These are phyloP conservation scores for Fusarium sp. DNA, from an alignment of 2,329 filamentous ascomycete genomes.

Conservation along the genomic window DNA sequence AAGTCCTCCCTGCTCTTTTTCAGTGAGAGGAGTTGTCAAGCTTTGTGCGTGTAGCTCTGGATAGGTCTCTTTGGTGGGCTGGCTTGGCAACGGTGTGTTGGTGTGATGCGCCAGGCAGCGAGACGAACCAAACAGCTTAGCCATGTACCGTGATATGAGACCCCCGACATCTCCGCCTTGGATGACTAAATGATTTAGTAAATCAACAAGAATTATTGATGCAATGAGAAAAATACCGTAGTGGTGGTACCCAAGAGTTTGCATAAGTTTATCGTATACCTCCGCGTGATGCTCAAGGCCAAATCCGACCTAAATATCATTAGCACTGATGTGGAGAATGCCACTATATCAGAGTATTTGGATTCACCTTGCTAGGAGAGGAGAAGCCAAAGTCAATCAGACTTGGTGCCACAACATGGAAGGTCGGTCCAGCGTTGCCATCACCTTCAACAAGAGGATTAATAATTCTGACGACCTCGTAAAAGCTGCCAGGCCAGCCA, in stretches of 20 bases:
- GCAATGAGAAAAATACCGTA: background rate
- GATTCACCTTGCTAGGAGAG: background rate
- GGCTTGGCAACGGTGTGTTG: too few relatives aligned
- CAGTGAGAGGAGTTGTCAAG: too few relatives aligned
- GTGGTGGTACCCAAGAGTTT: background rate
- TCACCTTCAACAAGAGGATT: background rate
- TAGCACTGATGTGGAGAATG: too few relatives aligned
- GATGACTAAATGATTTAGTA: background rate
- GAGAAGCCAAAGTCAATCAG: background rate
- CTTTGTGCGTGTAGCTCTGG: too few relatives aligned
- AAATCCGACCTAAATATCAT: background rate
- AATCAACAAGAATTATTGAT: too few relatives aligned
- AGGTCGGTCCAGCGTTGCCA: background rate
- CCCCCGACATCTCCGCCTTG: conserved; percentile 5
- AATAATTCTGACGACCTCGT: background rate
- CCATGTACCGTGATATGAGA: background rate
- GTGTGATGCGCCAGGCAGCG: too few relatives aligned
- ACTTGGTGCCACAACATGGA: conserved; percentile 3
- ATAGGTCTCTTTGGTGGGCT: too few relatives aligned
- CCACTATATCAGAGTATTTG: too few relatives aligned
- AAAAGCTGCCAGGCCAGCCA: background rate
- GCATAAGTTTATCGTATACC: background rate
- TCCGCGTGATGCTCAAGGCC: background rate
- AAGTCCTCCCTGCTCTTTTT: background rate
- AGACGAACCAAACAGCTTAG: background rate